These are phyloP conservation scores for Blastocystis sp. DNA, from an alignment of 352 stramenopile genomes.

Conservation along the genomic window DNA sequence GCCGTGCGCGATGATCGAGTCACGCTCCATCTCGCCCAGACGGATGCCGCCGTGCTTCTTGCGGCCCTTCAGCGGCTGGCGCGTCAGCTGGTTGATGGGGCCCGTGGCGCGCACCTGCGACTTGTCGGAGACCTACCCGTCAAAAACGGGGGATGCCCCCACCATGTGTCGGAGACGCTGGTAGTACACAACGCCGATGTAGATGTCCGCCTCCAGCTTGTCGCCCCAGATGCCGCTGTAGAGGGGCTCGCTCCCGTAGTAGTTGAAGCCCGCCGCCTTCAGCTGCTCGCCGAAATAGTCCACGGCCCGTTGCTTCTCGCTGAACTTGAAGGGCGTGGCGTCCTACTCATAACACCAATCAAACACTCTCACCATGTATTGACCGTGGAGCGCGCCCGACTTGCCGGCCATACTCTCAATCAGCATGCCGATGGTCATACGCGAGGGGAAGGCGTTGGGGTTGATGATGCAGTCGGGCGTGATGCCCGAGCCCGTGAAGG, in stretches of 20 bases:
- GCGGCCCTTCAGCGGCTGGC: slow-evolving; percentile 97
- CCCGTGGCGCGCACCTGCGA: slow-evolving; percentile 95
- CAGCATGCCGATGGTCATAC: slow-evolving; percentile 96
- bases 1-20: slow-evolving; percentile 95
- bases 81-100: slow-evolving; percentile 95
- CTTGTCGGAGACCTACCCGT: slow-evolving; percentile 86
- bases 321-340: slow-evolving; percentile 96
- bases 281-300: slow-evolving; percentile 99
- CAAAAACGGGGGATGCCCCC: neutral
- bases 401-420: slow-evolving; percentile 99
- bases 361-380: slow-evolving; percentile 75
- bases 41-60: slow-evolving; percentile 98
- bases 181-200: slow-evolving; percentile 99
- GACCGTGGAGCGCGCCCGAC: slow-evolving; percentile 91
- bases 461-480: slow-evolving; percentile 99
- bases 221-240: slow-evolving; percentile 97
- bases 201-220: slow-evolving; percentile 98
- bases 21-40: slow-evolving; percentile 99
- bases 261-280: slow-evolving; percentile 89
- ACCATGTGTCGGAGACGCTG: slow-evolving; percentile 99
- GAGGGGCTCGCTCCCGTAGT: slow-evolving; percentile 97
- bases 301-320: slow-evolving; percentile 94
- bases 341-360: slow-evolving; percentile 82
- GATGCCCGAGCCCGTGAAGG: slow-evolving; percentile 96
- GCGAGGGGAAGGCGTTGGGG: slow-evolving; percentile 90